Evolutionary conservation across 805 yeast genomes (phyloP).

Genomic region (Hanseniaspora opuntiae): DNA sequence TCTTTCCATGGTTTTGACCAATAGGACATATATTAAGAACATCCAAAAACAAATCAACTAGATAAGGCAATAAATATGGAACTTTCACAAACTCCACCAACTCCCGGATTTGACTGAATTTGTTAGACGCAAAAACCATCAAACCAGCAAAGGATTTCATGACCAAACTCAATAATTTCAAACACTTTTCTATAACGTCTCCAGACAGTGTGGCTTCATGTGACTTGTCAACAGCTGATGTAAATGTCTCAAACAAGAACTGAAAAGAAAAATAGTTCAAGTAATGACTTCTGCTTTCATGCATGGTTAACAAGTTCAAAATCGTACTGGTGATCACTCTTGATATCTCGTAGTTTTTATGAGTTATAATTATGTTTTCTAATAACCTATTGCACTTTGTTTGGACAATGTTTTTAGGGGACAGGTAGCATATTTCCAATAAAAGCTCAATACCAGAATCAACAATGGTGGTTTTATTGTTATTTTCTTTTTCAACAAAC

Average conservation of each 20-base stretch:
- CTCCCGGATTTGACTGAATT: constrained; percentile 42
- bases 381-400: constrained; percentile 37
- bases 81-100: constrained; percentile 54
- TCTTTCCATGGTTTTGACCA: constrained; percentile 28
- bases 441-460: constrained; percentile 42
- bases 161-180: constrained; percentile 45
- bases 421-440: constrained; percentile 38
- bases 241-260: constrained; percentile 16
- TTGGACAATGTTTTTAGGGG: constrained; percentile 32
- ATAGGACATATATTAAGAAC: constrained; percentile 46
- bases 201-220: not conserved
- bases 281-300: constrained; percentile 22
- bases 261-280: constrained; percentile 43
- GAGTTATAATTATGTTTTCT: constrained; percentile 20
- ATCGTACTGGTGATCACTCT: constrained; percentile 21
- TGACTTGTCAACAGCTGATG: not conserved
- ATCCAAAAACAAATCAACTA: constrained; percentile 62
- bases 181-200: constrained; percentile 46
- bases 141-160: constrained; percentile 70
- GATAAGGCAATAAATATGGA: constrained; percentile 40
- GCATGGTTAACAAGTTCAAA: constrained; percentile 21
- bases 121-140: constrained; percentile 44
- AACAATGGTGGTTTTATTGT: not conserved
- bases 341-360: constrained; percentile 20
- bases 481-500: not conserved